Evolutionary conservation across 2,329 filamentous ascomycete genomes (phyloP), one percentile per base, ranked within the genome.

Genomic region (Aspergillus sp.): DNA sequence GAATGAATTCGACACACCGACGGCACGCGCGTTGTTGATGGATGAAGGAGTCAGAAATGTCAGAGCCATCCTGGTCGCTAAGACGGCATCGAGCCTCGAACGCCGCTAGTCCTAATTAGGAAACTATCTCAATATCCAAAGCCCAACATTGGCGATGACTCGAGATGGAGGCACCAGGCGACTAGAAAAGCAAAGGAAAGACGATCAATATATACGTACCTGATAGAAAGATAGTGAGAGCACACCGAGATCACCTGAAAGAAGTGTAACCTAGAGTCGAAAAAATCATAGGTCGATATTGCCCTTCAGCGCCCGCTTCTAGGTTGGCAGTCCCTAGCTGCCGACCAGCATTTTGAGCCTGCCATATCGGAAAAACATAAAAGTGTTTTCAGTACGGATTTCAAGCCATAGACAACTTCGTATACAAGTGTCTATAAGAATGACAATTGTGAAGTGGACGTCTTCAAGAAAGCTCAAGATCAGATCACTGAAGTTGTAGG

Each of bases 41-140:
- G 72, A 71, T 73, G 71, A 70, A 74, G 72, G 72, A 73, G 70
- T 70, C 61, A 73, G 71, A 73, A 74, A 73, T 73, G 72, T 69
- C 64, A 63, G 67, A 70, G 65, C 63, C 69, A 67, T 70, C 64
- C 63, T 66, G 63, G 68, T 71, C 71, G 70, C 70, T 73, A 73
- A 71, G 70, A 69, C 64, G 67, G 62, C 59, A 64, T 67, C 52
- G 60, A 65, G 51, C 58, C 62, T 62, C 59, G 55, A 63, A 53
- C 46, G 55, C 59, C 73, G 68, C 73, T 76, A 76, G 67, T 68
- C 73, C 73, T 58, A 64, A 73, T 72, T 44, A 9, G 72, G 73
- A 62, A 65, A 57, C 49, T 52, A 66, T 21, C 52, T 63, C 64
- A 61, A 57, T 60, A 56, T 64, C 66, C 46, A 37, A 31, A 54